Conservation (phyloP, 495 filamentous ascomycete species). For the Aspergillus mulundensis region DNA sequence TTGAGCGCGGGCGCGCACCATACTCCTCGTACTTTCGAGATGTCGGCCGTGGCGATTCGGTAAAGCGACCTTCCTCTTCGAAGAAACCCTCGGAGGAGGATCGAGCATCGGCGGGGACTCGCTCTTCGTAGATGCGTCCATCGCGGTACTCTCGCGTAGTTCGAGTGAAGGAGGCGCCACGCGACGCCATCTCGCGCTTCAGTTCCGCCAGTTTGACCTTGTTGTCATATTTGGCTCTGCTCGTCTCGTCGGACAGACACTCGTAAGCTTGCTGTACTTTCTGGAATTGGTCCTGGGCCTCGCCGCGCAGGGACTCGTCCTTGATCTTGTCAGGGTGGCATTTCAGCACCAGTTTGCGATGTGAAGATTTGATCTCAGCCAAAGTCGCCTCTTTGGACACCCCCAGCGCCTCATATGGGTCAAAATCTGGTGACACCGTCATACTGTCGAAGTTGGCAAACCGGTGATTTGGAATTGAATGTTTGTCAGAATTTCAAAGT, state of each 20-base stretch:
- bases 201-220: conserved; percentile 61
- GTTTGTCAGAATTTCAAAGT: conserved; percentile 2
- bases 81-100: conserved; percentile 36
- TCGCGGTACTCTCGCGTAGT: conserved; percentile 42
- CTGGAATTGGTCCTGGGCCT: conserved; percentile 83
- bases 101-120: conserved; percentile 39
- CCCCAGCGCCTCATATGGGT: conserved; percentile 81
- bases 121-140: conserved; percentile 44
- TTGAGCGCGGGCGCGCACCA: conserved; percentile 33
- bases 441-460: conserved; percentile 37
- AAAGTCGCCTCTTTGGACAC: conserved; percentile 70
- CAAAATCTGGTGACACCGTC: conserved; percentile 59
- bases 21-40: conserved; percentile 43
- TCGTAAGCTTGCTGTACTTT: conserved; percentile 93
- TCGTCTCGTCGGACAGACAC: conserved; percentile 73
- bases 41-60: conserved; percentile 35
- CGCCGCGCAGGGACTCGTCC: conserved; percentile 60
- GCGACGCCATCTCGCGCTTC: conserved; percentile 47
- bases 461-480: conserved; percentile 6
- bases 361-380: conserved; percentile 69
- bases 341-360: conserved; percentile 89
- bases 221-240: conserved; percentile 72
- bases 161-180: conserved; percentile 25
- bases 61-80: conserved; percentile 36
- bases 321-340: conserved; percentile 95